phyloP scores from a whole-genome alignment of 2,329 filamentous ascomycete species.

The Fusarium brachygibbosum region DNA sequence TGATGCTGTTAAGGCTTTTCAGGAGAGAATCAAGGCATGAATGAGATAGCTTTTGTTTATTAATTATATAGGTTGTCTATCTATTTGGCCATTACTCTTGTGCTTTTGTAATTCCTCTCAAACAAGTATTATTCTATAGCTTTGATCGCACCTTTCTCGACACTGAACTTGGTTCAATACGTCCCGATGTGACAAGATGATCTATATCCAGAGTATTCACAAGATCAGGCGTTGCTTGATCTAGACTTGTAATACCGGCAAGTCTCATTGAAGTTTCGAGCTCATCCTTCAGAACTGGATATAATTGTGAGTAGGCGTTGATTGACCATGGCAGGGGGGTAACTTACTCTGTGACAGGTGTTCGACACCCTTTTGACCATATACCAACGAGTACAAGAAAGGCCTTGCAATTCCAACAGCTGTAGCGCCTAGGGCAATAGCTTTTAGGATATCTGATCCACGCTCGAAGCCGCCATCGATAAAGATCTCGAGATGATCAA shows the following conservation, averaged over 20 bases:
- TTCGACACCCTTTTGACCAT: conserved; percentile 67
- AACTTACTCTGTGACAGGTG: conserved; percentile 68
- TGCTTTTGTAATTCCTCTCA: background rate
- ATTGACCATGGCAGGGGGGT: fast-evolving
- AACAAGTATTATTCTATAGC: conserved; percentile 12
- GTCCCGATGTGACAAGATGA: conserved; percentile 48
- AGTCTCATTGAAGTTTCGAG: conserved; percentile 51
- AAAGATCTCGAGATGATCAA: conserved; percentile 64
- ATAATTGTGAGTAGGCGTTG: background rate
- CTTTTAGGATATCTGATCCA: conserved; percentile 68
- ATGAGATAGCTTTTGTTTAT: background rate
- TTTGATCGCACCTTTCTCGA: conserved; percentile 28
- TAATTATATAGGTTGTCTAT: background rate
- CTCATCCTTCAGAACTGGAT: conserved; percentile 50
- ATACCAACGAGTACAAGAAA: conserved; percentile 65
- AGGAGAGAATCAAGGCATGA: conserved; percentile 33
- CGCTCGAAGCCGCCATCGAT: conserved; percentile 67
- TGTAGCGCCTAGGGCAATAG: conserved; percentile 65
- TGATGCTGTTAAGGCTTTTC: conserved; percentile 52
- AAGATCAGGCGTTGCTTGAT: conserved; percentile 47
- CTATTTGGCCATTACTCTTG: background rate
- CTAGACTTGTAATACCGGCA: conserved; percentile 48
- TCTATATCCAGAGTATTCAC: conserved; percentile 53
- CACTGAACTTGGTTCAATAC: conserved; percentile 16
- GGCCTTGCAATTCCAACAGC: conserved; percentile 68